phyloP scores from a whole-genome alignment of 140 eudicot species.

The Ambrosia hybrid region DNA sequence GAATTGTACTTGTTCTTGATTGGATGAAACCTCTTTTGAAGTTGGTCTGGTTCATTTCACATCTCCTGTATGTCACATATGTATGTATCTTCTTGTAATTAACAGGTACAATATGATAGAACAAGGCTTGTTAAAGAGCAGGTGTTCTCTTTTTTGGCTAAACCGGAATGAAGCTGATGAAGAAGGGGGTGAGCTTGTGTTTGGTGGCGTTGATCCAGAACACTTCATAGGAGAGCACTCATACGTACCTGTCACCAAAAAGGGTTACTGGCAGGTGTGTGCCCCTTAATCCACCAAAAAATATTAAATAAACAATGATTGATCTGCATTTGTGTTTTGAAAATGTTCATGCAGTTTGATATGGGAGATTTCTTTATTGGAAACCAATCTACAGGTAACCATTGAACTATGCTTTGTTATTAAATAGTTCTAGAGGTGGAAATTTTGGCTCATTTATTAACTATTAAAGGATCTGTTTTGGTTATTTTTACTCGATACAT shows the following conservation, averaged over 20 bases:
- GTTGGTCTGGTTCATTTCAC: neutral
- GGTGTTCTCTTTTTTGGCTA: slow-evolving; percentile 74
- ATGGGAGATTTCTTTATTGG: slow-evolving; percentile 73
- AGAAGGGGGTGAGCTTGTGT: slow-evolving; percentile 68
- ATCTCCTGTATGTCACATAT: slow-evolving; percentile 1
- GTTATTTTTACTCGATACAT: neutral
- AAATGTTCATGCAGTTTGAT: slow-evolving; percentile 46
- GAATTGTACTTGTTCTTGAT: neutral
- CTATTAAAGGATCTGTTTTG: neutral
- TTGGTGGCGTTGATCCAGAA: slow-evolving; percentile 65
- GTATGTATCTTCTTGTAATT: neutral
- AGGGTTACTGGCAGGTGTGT: slow-evolving; percentile 74
- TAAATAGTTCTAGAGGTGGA: neutral
- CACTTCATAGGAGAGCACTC: slow-evolving; percentile 69
- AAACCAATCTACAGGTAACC: slow-evolving; percentile 56
- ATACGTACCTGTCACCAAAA: slow-evolving; percentile 57
- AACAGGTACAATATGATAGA: slow-evolving; percentile 59
- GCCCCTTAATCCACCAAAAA: neutral
- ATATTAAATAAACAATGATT: neutral
- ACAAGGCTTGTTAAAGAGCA: slow-evolving; percentile 44
- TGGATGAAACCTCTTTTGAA: neutral
- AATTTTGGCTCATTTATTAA: neutral
- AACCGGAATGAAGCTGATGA: slow-evolving; percentile 50
- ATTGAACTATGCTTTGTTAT: neutral
- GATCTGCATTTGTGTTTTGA: neutral